Base-by-base conservation (phyloP, 495 filamentous ascomycete genomes). In the Lophiotrema nucula region DNA sequence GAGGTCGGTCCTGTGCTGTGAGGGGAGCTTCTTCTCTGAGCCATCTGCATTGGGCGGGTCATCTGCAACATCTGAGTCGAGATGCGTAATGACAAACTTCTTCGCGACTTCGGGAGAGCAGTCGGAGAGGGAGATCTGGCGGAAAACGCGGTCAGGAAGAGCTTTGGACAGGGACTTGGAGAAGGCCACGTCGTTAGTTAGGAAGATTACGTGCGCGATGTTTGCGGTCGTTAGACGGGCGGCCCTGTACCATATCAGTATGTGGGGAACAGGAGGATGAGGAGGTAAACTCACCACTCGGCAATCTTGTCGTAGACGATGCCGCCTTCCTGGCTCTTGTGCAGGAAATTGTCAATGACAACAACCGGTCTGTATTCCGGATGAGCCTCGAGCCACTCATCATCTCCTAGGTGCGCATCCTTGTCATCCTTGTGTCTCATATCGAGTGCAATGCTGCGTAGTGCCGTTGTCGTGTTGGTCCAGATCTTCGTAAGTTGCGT, bases 301-400 rank as follows among this genome's bases (percentile, higher is more conserved):
- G 90, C 82, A 37, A 97, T 81, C 69, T 90, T 95, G 64, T 96
- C 90, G 64, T 95, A 92, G 8, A 97, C 83, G 19, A 96, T 73
- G 39, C 78, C 78, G 57, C 80, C 79, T 21, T 89, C 86, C 24
- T 87, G 76, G 62, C 79, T 82, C 68, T 87, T 90, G 72, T 92
- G 88, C 16, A 96, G 70, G 73, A 96, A 98, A 65, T 96, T 97
- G 69, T 98, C 91, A 53, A 98, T 88, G 8, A 98, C 86, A 4
- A 98, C 84, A 1, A 97, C 87, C 0, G 93, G 85, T 12, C 91
- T 73, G 35, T 74, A 79, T 68, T 97, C 92, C 0, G 93, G 90
- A 67, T 98, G 91, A 0, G 88, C 85, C 67, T 95, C 90, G 0
- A 98, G 81, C 59, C 91, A 98, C 37, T 96, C 89, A 52, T 96